Evolutionary conservation across 176 grass and related monocot species (phyloP).

Genomic region (Rhynchospora tenuis): DNA sequence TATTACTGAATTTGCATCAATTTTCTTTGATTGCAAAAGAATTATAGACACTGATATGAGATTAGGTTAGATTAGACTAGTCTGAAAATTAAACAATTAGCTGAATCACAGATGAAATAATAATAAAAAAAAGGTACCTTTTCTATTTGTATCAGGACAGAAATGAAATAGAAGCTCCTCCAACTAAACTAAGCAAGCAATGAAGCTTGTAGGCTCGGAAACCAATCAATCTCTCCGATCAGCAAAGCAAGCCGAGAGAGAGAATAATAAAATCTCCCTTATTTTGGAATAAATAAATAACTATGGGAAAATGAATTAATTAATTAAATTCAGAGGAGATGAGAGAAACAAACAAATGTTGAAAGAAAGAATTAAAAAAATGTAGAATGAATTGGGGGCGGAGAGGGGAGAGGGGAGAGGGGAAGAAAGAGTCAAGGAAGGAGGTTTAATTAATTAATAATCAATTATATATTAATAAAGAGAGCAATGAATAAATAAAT

Average conservation of each 20-base stretch:
- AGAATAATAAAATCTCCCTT: background rate
- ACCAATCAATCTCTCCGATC: background rate
- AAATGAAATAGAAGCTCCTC: background rate
- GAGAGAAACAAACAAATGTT: background rate
- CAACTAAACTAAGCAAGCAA: background rate
- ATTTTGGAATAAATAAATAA: background rate
- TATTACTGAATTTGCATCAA: too few species aligned
- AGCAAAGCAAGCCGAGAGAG: background rate
- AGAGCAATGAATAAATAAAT: background rate
- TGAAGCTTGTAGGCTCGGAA: background rate
- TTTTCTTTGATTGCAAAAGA: too few species aligned
- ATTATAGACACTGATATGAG: too few species aligned
- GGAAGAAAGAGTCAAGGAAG: background rate
- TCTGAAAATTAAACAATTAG: background rate
- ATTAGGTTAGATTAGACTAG: background rate
- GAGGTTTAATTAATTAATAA: background rate
- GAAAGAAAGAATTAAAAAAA: background rate
- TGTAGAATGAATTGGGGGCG: background rate
- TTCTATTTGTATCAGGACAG: too few species aligned
- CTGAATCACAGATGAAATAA: background rate
- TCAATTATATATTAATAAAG: background rate
- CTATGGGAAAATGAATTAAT: too few species aligned
- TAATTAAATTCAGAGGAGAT: background rate
- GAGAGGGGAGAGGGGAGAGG: background rate
- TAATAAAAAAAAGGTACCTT: background rate